Conservation (phyloP, 331 rosid species). For the Stylosanthes scabra region DNA sequence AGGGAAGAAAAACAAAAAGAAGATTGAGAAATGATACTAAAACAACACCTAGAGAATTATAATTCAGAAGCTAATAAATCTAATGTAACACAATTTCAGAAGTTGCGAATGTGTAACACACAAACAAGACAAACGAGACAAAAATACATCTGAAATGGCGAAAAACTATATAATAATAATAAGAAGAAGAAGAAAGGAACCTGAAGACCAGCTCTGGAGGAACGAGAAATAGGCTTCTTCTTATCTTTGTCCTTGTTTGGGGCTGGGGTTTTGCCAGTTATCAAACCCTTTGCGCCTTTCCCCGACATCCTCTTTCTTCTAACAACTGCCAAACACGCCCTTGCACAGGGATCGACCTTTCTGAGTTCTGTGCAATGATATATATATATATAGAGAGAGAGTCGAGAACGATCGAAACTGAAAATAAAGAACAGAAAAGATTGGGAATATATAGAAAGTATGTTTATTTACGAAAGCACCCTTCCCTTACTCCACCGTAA, state of each 20-base stretch:
- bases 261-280: conserved; percentile 59
- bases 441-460: background rate
- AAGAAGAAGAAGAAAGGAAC: conserved; percentile 14
- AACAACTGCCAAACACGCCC: background rate
- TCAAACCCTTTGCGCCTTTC: conserved; percentile 76
- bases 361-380: too few species aligned
- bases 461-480: background rate
- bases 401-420: background rate
- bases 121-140: too few species aligned
- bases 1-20: background rate
- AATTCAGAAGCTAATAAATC: background rate
- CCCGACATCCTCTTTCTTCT: conserved; percentile 52
- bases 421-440: background rate
- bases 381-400: background rate
- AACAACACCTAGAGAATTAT: background rate
- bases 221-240: conserved; percentile 73
- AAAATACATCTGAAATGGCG: too few species aligned
- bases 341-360: background rate
- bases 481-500: background rate
- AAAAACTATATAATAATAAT: too few species aligned
- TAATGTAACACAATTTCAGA: too few species aligned
- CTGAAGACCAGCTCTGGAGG: conserved; percentile 81
- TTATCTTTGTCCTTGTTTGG: conserved; percentile 57
- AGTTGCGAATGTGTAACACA: too few species aligned
- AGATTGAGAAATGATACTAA: background rate